Percentiles rank a stretch among this genome's conserved stretches.
phyloP scores from a whole-genome alignment of 805 yeast species.

The Cyberlindnera subsufficiens region DNA sequence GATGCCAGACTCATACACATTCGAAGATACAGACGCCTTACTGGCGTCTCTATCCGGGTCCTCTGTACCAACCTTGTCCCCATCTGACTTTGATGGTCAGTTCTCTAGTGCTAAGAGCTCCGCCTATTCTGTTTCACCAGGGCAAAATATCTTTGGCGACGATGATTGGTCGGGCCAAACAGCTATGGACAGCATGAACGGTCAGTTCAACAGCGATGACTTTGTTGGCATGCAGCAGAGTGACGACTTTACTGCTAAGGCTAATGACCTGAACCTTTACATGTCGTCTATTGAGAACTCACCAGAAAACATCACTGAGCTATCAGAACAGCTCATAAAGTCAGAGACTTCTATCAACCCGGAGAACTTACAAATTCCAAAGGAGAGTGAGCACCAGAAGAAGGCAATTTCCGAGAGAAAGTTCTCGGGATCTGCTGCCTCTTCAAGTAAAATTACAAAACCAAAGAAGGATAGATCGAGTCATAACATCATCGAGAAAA shows the following conservation, averaged over 20 bases:
- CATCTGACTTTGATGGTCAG: conserved; percentile 15
- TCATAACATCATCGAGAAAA: conserved; percentile 78
- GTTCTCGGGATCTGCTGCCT: background rate
- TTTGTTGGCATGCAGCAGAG: conserved; percentile 1
- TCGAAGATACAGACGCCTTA: conserved; percentile 25
- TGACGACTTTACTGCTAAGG: background rate
- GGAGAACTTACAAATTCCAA: background rate
- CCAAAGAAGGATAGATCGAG: conserved; percentile 51
- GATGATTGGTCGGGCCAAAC: conserved; percentile 9
- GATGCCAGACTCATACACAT: conserved; percentile 12
- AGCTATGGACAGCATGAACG: background rate
- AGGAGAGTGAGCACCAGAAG: background rate
- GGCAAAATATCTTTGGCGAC: conserved; percentile 12
- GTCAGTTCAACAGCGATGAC: conserved; percentile 2
- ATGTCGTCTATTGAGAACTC: conserved; percentile 3
- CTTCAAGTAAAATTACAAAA: conserved; percentile 28
- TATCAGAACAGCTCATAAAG: background rate
- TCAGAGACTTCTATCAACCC: conserved; percentile 1
- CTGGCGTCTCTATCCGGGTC: conserved; percentile 21
- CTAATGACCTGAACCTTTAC: background rate
- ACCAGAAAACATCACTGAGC: background rate
- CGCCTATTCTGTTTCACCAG: conserved; percentile 18
- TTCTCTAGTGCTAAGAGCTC: conserved; percentile 18
- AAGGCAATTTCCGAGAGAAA: background rate
- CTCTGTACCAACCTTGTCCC: conserved; percentile 19